phyloP scores from a whole-genome alignment of 768 basidiomycete genomes.

The Russula sp. region DNA sequence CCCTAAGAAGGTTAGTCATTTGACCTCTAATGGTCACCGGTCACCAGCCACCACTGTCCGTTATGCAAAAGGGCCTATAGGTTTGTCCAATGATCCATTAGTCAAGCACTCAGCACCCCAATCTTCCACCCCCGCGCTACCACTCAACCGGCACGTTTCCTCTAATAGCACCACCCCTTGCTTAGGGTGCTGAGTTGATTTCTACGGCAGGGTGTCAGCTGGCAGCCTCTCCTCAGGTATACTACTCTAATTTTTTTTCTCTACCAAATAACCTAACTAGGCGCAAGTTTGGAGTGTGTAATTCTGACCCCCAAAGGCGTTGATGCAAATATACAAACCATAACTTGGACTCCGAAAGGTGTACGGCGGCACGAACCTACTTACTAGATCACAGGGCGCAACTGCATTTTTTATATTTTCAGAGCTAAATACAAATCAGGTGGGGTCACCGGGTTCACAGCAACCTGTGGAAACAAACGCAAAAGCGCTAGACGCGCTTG shows the following conservation, averaged over 20 bases:
- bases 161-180: background rate
- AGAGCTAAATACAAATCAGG: background rate
- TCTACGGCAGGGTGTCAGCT: conserved; percentile 2
- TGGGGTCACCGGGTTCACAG: conserved; percentile 8
- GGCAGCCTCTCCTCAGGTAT: background rate
- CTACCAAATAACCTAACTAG: background rate
- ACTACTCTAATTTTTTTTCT: background rate
- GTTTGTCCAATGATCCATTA: background rate
- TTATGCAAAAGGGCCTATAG: background rate
- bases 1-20: background rate
- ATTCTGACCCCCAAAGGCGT: background rate
- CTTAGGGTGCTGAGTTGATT: background rate
- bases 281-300: background rate
- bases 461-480: background rate
- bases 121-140: background rate
- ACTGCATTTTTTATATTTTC: background rate
- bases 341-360: conserved; percentile 3
- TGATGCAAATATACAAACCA: background rate
- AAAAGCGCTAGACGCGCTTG: conserved; percentile 11
- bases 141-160: background rate
- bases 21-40: background rate
- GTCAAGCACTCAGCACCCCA: background rate
- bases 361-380: background rate
- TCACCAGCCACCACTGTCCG: background rate
- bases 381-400: background rate